These are phyloP conservation scores for Pichia sp. DNA, from an alignment of 1,139 yeast genomes.

Conservation along the genomic window DNA sequence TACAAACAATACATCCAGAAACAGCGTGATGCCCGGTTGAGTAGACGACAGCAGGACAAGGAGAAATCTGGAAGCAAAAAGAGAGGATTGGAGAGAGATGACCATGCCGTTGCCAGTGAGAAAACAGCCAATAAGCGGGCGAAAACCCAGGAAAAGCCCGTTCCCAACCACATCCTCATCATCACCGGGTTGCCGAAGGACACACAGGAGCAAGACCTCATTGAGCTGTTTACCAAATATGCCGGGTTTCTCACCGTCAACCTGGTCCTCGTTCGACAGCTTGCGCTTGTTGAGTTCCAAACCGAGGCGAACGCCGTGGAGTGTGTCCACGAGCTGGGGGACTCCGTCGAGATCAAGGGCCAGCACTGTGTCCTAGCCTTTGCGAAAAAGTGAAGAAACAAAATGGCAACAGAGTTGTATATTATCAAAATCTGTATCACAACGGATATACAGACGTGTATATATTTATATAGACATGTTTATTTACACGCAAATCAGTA, in stretches of 20 bases:
- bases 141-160: conserved; percentile 10
- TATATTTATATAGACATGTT: background rate
- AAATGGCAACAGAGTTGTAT: background rate
- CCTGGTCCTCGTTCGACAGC: conserved; percentile 57
- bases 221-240: conserved; percentile 42
- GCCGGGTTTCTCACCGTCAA: conserved; percentile 65
- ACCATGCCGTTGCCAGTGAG: conserved; percentile 5
- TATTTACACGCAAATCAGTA: conserved; percentile 23
- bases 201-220: conserved; percentile 41
- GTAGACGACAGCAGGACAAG: conserved; percentile 18
- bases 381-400: conserved; percentile 42
- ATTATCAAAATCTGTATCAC: background rate
- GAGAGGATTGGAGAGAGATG: background rate
- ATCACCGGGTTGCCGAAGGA: conserved; percentile 58
- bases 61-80: conserved; percentile 15
- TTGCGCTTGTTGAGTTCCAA: conserved; percentile 81
- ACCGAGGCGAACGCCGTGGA: conserved; percentile 46
- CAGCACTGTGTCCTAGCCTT: conserved; percentile 41
- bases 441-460: background rate
- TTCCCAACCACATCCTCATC: conserved; percentile 65
- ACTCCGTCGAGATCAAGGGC: conserved; percentile 32
- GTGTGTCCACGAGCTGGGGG: conserved; percentile 39
- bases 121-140: conserved; percentile 15
- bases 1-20: conserved; percentile 32
- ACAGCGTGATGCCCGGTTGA: conserved; percentile 24